Conservation (phyloP, 768 basidiomycete genomes). For the Dioszegia aurantiaca region DNA sequence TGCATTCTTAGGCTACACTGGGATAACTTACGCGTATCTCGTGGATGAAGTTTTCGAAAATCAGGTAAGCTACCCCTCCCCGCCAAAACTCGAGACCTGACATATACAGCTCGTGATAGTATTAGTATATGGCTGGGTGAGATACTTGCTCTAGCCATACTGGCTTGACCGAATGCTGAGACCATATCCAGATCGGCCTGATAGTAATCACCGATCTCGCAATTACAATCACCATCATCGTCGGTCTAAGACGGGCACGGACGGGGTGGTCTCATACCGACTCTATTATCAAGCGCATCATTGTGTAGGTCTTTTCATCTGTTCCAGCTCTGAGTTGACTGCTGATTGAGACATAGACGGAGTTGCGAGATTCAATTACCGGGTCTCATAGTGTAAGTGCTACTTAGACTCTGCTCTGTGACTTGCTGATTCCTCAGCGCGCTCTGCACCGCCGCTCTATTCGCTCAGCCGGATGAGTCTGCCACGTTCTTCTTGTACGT, state of each 20-base stretch:
- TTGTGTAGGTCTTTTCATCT: not conserved
- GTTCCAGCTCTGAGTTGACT: too few relatives aligned
- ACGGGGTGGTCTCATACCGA: slow-evolving; percentile 1
- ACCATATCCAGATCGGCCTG: not conserved
- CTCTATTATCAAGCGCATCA: not conserved
- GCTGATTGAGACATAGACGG: not conserved
- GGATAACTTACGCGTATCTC: too few relatives aligned
- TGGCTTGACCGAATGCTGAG: not conserved
- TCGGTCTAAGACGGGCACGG: not conserved
- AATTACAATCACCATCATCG: not conserved
- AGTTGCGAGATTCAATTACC: not conserved
- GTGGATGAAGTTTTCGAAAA: too few relatives aligned
- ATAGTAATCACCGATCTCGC: not conserved
- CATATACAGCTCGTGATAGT: too few relatives aligned
- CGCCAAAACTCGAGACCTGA: too few relatives aligned
- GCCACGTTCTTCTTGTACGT: not conserved
- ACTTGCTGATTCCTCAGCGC: not conserved
- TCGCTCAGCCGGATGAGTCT: not conserved
- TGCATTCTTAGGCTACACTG: too few relatives aligned
- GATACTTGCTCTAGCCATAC: too few relatives aligned
- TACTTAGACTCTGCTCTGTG: not conserved
- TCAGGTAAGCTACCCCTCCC: too few relatives aligned
- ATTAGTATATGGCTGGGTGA: too few relatives aligned
- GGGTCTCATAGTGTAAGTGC: not conserved
- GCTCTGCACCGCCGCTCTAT: not conserved